Evolutionary conservation across 345 rosid genomes (phyloP).

Genomic region (Microthlaspi erraticum): DNA sequence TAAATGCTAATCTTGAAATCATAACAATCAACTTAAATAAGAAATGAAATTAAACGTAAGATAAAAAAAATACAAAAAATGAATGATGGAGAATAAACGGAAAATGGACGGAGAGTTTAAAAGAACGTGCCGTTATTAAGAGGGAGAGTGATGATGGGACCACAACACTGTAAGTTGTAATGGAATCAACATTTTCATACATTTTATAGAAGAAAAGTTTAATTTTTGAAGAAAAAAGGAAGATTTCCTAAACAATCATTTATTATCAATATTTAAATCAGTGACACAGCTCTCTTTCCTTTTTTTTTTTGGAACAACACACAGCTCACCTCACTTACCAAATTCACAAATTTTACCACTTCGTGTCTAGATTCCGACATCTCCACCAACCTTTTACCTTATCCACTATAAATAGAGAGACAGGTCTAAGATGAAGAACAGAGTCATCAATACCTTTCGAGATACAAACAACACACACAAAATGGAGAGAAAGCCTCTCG

Average conservation of each 20-base stretch:
- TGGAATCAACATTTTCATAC: slow-evolving; percentile 25
- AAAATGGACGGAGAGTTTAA: slow-evolving; percentile 38
- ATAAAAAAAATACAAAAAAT: background rate
- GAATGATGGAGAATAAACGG: slow-evolving; percentile 22
- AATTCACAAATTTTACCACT: slow-evolving; percentile 32
- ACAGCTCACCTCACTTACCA: slow-evolving; percentile 28
- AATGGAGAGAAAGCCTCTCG: slow-evolving; percentile 47
- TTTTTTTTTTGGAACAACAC: too few relatives aligned
- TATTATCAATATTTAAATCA: slow-evolving; percentile 5
- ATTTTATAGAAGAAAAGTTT: background rate
- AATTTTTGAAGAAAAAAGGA: background rate
- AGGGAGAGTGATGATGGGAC: slow-evolving; percentile 7
- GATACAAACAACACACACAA: background rate
- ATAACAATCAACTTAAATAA: background rate
- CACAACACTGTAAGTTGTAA: slow-evolving; percentile 26
- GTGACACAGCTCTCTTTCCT: slow-evolving; percentile 30
- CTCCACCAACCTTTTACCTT: slow-evolving; percentile 31
- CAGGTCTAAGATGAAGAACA: slow-evolving; percentile 27
- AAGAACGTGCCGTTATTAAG: slow-evolving; percentile 44
- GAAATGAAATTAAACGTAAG: background rate
- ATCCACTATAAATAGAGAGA: slow-evolving; percentile 34
- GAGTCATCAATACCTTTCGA: slow-evolving; percentile 34
- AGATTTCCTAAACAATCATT: background rate
- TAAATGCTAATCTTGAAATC: background rate
- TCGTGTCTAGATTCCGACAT: slow-evolving; percentile 43